Conservation (phyloP, 2,329 filamentous ascomycete species). For the Venturia aucupariae region DNA sequence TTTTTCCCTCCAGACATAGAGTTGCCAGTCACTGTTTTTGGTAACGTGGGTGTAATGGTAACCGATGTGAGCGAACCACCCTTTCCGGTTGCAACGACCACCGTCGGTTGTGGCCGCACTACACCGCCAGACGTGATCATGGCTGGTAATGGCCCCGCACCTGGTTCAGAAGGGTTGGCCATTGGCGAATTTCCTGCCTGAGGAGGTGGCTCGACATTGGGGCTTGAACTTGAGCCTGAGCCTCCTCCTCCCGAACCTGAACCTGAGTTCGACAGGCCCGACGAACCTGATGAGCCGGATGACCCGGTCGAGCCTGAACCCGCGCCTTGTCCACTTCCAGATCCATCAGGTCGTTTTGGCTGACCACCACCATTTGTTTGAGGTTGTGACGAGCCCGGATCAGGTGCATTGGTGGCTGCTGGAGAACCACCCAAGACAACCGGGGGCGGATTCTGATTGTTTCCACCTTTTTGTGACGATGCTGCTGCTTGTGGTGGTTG, state of each 20-base stretch:
- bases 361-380: not conserved
- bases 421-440: not conserved
- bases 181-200: not conserved
- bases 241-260: not conserved
- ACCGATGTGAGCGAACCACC: not conserved
- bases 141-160: not conserved
- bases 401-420: not conserved
- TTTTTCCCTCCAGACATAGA: not conserved
- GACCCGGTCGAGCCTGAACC: not conserved
- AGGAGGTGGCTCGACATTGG: not conserved
- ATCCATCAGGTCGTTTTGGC: constrained; percentile 5
- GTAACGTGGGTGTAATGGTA: not conserved
- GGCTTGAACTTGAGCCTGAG: not conserved
- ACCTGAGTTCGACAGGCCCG: not conserved
- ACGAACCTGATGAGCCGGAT: not conserved
- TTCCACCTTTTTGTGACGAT: not conserved
- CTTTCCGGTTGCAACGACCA: not conserved
- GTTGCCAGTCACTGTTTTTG: not conserved
- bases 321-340: constrained; percentile 2
- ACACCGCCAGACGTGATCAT: not conserved
- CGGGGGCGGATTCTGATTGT: not conserved
- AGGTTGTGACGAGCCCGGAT: not conserved
- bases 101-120: not conserved
- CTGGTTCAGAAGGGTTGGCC: not conserved
- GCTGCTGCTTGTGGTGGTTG: not conserved